Base-by-base conservation (phyloP, 2,329 filamentous ascomycete genomes). In the Colletotrichum echinochloae region DNA sequence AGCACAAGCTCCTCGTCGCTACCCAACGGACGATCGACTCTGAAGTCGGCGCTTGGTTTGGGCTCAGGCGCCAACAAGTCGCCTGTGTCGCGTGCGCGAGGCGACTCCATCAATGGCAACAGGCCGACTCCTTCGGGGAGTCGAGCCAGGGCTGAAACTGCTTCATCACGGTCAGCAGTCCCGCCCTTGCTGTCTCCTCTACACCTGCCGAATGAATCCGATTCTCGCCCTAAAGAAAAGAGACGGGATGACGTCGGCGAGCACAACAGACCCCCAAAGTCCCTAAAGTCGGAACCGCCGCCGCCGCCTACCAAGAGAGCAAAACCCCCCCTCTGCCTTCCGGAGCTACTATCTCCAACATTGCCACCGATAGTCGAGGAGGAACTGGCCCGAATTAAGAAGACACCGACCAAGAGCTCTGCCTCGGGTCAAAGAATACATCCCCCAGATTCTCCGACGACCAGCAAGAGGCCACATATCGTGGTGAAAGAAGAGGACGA, bases 181-280 rank as follows among this genome's bases (percentile, higher is more conserved):
- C 87, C 87, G 11, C 85, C 84, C 3, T 74, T 89, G 37, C 75
- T 89, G 18, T 89, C 87, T 0, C 87, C 87, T 1, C 78, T 88
- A 1, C 83, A 82, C 44, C 79, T 88, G 14, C 81, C 80, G 46
- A 83, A 84, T 41, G 80, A 81, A 26, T 72, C 74, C 1, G 72
- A 76, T 7, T 64, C 74, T 3, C 70, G 70, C 30, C 54, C 75
- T 12, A 79, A 72, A 59, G 66, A 73, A 74, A 81, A 51, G 75
- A 78, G 66, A 74, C 74, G 39, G 61, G 75, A 75, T 67, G 71
- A 74, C 51, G 62, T 66, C 63, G 66, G 76, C 41, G 72, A 73
- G 33, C 70, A 48, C 20, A 46, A n/a, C 20, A 63, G 51, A 41
- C 26, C 62, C 5, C 59, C 37, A 7, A 73, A 70, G 44, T 23